A percentile compares a stretch with the other conserved stretches of the same genome.
Conservation (phyloP, 805 yeast genomes). For the Pichia sporocuriosa region DNA sequence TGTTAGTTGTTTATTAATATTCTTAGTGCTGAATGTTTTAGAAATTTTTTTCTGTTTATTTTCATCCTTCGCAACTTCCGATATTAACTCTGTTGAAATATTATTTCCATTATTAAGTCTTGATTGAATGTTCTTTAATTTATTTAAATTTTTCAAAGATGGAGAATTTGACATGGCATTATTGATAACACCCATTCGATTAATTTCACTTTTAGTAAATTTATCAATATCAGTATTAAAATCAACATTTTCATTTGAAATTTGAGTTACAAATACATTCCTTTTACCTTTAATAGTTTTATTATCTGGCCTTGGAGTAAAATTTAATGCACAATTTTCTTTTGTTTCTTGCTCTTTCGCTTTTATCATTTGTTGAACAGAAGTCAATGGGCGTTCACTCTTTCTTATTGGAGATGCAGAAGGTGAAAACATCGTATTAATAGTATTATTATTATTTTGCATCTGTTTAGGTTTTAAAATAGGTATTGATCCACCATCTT, state of each 20-base stretch:
- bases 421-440: not conserved
- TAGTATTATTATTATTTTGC: not conserved
- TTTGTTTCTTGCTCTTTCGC: constrained; percentile 29
- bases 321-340: constrained; percentile 21
- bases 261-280: constrained; percentile 7
- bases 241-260: constrained; percentile 7
- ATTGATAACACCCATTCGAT: constrained; percentile 28
- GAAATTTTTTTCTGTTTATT: not conserved
- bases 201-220: constrained; percentile 24
- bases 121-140: constrained; percentile 26
- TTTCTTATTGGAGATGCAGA: constrained; percentile 6
- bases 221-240: constrained; percentile 12
- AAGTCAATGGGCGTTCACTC: constrained; percentile 17
- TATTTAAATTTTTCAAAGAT: constrained; percentile 30
- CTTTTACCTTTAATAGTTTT: constrained; percentile 1
- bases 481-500: not conserved
- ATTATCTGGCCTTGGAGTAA: constrained; percentile 22
- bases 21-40: constrained; percentile 9
- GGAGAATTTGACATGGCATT: constrained; percentile 32
- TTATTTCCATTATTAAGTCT: no score
- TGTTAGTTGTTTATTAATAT: constrained; percentile 2
- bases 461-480: not conserved
- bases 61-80: no score
- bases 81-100: no score
- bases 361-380: constrained; percentile 29